Percentiles rank a stretch among this genome's conserved stretches.
Conservation (phyloP, 805 yeast species). For the Saturnispora dispora region DNA sequence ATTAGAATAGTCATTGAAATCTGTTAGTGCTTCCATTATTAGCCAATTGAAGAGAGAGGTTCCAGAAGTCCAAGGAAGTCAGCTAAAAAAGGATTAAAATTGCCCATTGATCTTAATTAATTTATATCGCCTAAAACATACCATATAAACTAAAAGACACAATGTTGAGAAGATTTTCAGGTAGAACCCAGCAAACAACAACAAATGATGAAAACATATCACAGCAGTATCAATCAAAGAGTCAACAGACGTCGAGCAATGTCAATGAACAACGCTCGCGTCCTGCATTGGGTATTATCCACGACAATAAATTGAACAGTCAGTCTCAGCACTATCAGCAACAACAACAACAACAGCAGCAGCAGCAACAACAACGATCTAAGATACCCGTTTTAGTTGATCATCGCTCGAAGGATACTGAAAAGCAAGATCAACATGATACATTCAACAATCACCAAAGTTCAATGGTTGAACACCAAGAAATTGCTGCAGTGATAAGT, state of each 20-base stretch:
- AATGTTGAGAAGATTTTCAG: conserved; percentile 15
- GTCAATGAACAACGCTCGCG: conserved; percentile 12
- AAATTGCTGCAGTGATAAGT: neutral
- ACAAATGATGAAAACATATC: conserved; percentile 20
- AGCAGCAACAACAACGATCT: conserved; percentile 6
- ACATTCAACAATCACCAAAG: neutral
- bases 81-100: neutral
- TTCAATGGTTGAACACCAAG: neutral
- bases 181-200: conserved; percentile 13
- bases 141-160: neutral
- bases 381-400: conserved; percentile 16
- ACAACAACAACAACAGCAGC: conserved; percentile 2
- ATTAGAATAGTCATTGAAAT: neutral
- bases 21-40: neutral
- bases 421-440: neutral
- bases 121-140: neutral
- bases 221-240: conserved; percentile 2
- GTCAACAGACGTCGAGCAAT: neutral
- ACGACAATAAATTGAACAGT: conserved; percentile 21
- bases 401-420: neutral
- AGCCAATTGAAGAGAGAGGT: neutral
- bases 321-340: conserved; percentile 6
- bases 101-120: neutral
- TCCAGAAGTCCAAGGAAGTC: neutral
- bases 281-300: conserved; percentile 23